phyloP scores from a whole-genome alignment of 495 filamentous ascomycete genomes.

The Xylaria castorea region DNA sequence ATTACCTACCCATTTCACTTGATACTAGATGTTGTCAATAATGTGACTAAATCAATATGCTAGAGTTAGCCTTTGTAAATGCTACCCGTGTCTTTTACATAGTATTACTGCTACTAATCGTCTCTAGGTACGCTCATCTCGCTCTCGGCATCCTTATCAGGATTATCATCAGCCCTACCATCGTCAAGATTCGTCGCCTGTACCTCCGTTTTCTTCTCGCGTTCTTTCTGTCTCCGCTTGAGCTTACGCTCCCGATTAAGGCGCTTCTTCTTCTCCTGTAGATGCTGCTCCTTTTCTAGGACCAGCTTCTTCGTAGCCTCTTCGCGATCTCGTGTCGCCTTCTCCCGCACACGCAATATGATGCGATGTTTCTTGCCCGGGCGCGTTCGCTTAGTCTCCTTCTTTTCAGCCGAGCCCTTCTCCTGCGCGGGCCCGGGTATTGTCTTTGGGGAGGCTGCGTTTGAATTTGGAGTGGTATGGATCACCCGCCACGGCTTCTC shows the following conservation, averaged over 20 bases:
- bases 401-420: slow-evolving; percentile 18
- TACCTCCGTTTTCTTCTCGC: slow-evolving; percentile 48
- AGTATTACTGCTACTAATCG: not conserved
- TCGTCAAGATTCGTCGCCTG: not conserved
- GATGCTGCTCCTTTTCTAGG: slow-evolving; percentile 53
- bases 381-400: slow-evolving; percentile 49
- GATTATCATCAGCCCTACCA: not conserved
- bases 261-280: slow-evolving; percentile 61
- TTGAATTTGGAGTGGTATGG: slow-evolving; percentile 37
- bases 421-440: slow-evolving; percentile 1
- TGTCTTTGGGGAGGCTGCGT: not conserved
- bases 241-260: slow-evolving; percentile 60
- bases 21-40: not conserved
- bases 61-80: not conserved
- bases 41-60: not conserved
- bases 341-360: slow-evolving; percentile 47
- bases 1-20: not conserved
- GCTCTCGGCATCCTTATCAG: not conserved
- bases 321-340: slow-evolving; percentile 41
- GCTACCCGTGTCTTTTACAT: not conserved
- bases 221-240: slow-evolving; percentile 57
- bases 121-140: not conserved
- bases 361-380: slow-evolving; percentile 63
- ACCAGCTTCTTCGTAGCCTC: slow-evolving; percentile 39
- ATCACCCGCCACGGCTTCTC: slow-evolving; percentile 63